Conservation (phyloP, 2,329 filamentous ascomycete species). For the Aspergillus pseudonomiae region DNA sequence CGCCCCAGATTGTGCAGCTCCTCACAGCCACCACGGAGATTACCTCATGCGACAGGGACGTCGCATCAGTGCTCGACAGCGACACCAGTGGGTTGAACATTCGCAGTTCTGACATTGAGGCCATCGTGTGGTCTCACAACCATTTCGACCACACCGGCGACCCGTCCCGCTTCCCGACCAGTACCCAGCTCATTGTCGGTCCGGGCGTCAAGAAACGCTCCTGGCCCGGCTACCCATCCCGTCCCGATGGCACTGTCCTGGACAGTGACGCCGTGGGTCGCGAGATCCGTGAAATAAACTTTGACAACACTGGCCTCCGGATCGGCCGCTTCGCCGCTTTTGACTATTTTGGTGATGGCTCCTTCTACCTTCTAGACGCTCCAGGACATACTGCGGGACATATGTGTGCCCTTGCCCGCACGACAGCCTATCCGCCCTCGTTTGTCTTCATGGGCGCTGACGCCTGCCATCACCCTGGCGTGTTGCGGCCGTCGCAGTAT, state of each 20-base stretch:
- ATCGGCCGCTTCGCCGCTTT: conserved; percentile 15
- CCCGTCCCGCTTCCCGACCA: conserved; percentile 16
- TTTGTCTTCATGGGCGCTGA: conserved; percentile 5
- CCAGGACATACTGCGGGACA: conserved; percentile 13
- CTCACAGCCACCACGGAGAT: neutral
- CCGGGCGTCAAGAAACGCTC: conserved; percentile 10
- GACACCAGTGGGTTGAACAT: neutral
- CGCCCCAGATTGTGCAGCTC: neutral
- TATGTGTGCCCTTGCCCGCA: neutral
- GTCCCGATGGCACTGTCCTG: conserved; percentile 1
- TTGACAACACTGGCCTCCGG: neutral
- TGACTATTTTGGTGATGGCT: conserved; percentile 59
- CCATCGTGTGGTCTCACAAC: conserved; percentile 19
- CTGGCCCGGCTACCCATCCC: conserved; percentile 19
- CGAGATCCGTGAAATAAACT: neutral
- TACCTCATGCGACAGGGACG: neutral
- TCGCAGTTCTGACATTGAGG: neutral
- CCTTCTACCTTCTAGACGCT: conserved; percentile 55
- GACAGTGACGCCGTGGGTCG: neutral
- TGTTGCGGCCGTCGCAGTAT: neutral
- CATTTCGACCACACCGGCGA: conserved; percentile 25
- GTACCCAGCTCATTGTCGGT: conserved; percentile 14
- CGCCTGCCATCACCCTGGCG: neutral
- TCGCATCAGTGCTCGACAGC: neutral
- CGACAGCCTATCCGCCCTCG: neutral